Evolutionary conservation across 2,329 filamentous ascomycete species (phyloP).

Genomic region (Exutisphaerella laricina): DNA sequence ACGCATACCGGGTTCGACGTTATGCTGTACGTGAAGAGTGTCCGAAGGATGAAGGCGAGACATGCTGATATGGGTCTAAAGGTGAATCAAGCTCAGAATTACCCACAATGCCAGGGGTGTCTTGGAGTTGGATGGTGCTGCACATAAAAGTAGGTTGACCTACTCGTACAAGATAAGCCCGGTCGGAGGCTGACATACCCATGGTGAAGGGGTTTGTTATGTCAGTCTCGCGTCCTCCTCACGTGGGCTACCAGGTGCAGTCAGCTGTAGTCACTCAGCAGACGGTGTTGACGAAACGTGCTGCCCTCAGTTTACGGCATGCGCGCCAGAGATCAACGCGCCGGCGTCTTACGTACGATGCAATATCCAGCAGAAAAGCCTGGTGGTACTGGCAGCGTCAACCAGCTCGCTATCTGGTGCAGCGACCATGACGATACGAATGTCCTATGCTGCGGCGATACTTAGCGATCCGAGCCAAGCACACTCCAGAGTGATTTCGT

Average conservation of each 20-base stretch:
- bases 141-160: not conserved
- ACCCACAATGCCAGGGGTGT: constrained; percentile 7
- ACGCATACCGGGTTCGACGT: constrained; percentile 12
- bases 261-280: constrained; percentile 8
- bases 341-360: not conserved
- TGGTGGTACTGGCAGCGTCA: not conserved
- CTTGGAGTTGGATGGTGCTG: constrained; percentile 13
- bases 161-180: not conserved
- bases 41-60: not conserved
- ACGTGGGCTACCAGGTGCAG: constrained; percentile 12
- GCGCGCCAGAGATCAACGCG: not conserved
- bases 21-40: constrained; percentile 10
- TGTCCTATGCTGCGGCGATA: too few species aligned
- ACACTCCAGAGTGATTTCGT: too few species aligned
- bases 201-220: constrained; percentile 10
- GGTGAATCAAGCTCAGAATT: not conserved
- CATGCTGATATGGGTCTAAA: not conserved
- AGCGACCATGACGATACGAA: not conserved
- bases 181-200: not conserved
- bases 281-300: constrained; percentile 11
- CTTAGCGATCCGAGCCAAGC: too few species aligned
- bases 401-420: not conserved
- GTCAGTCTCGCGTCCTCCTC: constrained; percentile 6
- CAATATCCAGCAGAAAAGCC: not conserved
- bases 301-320: constrained; percentile 13